Conservation (phyloP, 768 basidiomycete genomes). For the Hericium alpestre region DNA sequence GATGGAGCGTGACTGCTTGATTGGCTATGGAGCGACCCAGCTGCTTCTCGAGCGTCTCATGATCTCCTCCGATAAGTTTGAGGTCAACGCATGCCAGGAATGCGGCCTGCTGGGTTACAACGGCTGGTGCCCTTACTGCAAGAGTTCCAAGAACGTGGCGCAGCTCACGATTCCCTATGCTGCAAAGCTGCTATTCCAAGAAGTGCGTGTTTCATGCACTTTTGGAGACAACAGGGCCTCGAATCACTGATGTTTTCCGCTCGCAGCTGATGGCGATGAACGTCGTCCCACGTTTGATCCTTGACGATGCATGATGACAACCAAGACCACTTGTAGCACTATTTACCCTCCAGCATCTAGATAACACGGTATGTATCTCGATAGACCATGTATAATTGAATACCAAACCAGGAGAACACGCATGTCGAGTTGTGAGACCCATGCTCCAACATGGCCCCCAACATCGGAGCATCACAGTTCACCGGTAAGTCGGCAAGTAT, state of each 20-base stretch:
- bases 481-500: too few relatives aligned
- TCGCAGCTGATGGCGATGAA: constrained; percentile 92
- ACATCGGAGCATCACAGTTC: too few relatives aligned
- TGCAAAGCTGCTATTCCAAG: constrained; percentile 86
- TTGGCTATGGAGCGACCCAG: constrained; percentile 97
- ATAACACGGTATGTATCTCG: too few relatives aligned
- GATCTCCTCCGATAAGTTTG: constrained; percentile 98
- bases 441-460: too few relatives aligned
- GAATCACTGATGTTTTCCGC: background rate
- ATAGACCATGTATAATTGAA: too few relatives aligned
- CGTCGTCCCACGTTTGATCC: constrained; percentile 77
- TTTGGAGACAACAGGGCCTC: background rate
- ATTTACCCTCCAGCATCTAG: background rate
- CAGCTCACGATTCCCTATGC: constrained; percentile 94
- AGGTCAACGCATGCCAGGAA: constrained; percentile 88
- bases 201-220: constrained; percentile 35
- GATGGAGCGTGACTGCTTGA: constrained; percentile 98
- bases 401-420: too few relatives aligned
- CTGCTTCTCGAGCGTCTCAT: constrained; percentile 92
- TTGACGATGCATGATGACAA: constrained; percentile 58
- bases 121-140: constrained; percentile 97
- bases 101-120: constrained; percentile 94
- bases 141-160: constrained; percentile 93
- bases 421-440: too few relatives aligned
- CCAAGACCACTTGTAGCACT: background rate